phyloP scores from a whole-genome alignment of 495 filamentous ascomycete species.

The Penicillium odoratum region DNA sequence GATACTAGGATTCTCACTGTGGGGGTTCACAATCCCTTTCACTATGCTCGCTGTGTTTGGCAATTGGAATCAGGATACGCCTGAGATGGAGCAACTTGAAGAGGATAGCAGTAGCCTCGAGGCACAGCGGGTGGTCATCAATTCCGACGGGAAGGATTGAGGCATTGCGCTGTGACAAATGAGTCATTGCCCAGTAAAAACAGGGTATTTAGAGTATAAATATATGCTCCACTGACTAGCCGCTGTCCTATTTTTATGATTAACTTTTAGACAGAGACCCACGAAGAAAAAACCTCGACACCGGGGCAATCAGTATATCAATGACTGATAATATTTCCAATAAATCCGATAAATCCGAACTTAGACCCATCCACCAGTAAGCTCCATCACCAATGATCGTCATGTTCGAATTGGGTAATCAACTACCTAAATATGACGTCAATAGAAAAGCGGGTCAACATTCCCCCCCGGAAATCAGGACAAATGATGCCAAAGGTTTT shows the following conservation, averaged over 20 bases:
- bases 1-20: slow-evolving; percentile 18
- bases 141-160: background rate
- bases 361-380: too few relatives aligned
- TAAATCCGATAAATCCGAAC: background rate
- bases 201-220: too few relatives aligned
- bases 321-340: too few relatives aligned
- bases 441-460: background rate
- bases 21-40: slow-evolving; percentile 23
- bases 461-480: background rate
- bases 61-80: slow-evolving; percentile 13
- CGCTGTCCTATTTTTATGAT: too few relatives aligned
- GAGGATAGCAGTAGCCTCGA: slow-evolving; percentile 16
- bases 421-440: background rate
- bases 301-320: too few relatives aligned
- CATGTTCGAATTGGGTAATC: background rate
- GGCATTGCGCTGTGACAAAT: background rate
- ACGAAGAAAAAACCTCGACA: too few relatives aligned
- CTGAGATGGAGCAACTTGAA: slow-evolving; percentile 3
- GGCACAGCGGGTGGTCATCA: slow-evolving; percentile 15
- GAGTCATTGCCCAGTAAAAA: too few relatives aligned
- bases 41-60: slow-evolving; percentile 21
- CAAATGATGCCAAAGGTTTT: background rate
- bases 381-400: too few relatives aligned
- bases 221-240: too few relatives aligned
- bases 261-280: too few relatives aligned